Evolutionary conservation across 306 rosid genomes (phyloP), one percentile per base, ranked within the genome.

Genomic region (Cotoneaster glaucophyllus): DNA sequence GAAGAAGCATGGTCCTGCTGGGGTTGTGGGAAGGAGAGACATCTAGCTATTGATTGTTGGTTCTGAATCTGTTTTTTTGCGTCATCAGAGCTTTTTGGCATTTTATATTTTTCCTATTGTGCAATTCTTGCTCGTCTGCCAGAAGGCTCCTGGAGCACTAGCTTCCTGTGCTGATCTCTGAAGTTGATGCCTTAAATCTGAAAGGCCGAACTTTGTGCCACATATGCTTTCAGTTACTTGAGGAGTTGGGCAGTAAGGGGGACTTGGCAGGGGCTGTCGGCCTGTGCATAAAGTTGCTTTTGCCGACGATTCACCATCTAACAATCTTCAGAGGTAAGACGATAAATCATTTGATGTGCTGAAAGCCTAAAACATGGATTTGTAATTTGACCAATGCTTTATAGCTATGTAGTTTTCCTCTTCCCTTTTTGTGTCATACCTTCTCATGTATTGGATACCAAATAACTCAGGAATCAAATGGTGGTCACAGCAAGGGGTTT

Each of bases 1-100:
- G 71, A 91, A 75, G 92, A 92, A 84, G 88, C 95, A 85, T 78
- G 84, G 77, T 70, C 80, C 92, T 70, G 77, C 90, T 73, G 98
- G 97, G 67, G 68, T 75, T 77, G 82, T 83, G 67, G 90, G 90
- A 69, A 88, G 86, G 88, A 90, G 96, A 86, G 96, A 92, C 2
- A 78, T 80, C 43, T 95, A 87, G 82, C 64, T 67, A 45, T 57
- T 4, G 59, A 45, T 77, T 58, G 45, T 45, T 65, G 52, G 17
- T 44, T 45, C 8, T 57, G 66, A 61, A 56, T 37, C 58, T 34
- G n/a, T 56, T 26, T 32, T 62, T 31, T 54, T 22, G 22, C 56
- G 13, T 44, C 77, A 56, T 44, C 21, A n/a, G 81, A 70, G 76
- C 76, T 73, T 53, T 13, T 15, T 31, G 84, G 81, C 29, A 41